Evolutionary conservation across 768 basidiomycete species (phyloP), one percentile per base, ranked within the genome.

Genomic region (Lenzites betulinus): DNA sequence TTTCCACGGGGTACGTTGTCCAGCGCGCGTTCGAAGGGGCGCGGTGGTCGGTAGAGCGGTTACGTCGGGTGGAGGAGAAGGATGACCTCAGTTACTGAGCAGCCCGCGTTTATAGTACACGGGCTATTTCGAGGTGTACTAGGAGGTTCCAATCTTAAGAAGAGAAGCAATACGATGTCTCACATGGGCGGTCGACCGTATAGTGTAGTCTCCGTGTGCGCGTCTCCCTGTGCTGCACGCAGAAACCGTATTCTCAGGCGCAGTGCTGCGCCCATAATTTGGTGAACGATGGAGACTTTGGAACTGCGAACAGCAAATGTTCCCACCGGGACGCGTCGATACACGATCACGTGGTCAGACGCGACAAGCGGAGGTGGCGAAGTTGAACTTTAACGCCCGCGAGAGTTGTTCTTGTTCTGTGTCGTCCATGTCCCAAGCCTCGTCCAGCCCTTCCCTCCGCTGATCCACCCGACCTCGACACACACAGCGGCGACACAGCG

Each of bases 1-100:
- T 81, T 50, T 71, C 73, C 54, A 68, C 75, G 7, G 74, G 71
- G 3, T 76, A 70, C 55, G 70, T 74, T 6, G 78, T 80, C 79
- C 70, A 71, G 28, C 73, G 80, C 26, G 70, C 70, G 6, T 72
- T 63, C 35, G 71, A 73, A 51, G 73, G 72, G 8, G 77, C 77
- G 44, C 66, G 53, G 20, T 79, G 79, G 78, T 22, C 55, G 18
- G 38, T 66, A 36, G 35, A 51, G 54, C 51, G 47, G 28, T 30
- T 61, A 2, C 28, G 55, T 13, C 25, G 38, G 9, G 15, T 56
- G 18, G 38, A 56, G 13, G 50, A 55, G 26, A 49, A 48, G 9
- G 63, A 64, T 46, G 58, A 64, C 16, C 58, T 64, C 2, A 38
- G 55, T 22, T 64, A 41, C 25, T 64, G 55, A 62, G n/a, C n/a